Evolutionary conservation across 495 filamentous ascomycete species (phyloP), one percentile per base, ranked within the genome.

Genomic region (Chaetomidium leptoderma): DNA sequence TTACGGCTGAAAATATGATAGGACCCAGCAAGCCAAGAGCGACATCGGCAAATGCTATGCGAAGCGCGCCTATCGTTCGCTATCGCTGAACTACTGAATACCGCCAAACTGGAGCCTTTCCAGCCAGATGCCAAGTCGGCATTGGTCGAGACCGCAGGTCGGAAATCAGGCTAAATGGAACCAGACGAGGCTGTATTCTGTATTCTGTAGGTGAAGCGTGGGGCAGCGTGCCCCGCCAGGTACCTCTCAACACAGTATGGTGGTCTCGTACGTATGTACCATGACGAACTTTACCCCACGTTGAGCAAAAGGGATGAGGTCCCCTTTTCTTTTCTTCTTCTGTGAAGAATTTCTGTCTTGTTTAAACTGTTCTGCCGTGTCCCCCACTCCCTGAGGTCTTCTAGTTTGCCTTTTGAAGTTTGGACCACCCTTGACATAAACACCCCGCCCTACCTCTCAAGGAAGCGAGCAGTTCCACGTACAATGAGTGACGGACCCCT

Each of bases 401-500:
- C 24, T 19, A 44, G 10, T 24, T 24, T 24, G 19, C 24, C 19
- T 10, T 44, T 29, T 37, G 2, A 16, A 30, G 10, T 24, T 17
- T 6, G 10, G 35, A 35, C 2, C n/a, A 27, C 8, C 7, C 27
- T 26, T 2, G 29, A 33, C 29, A 13, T 21, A 23, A n/a, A n/a
- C n/a, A n/a, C 7, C 6, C 30, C 29, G 17, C 19, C 30, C 4
- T 51, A 32, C 37, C 47, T 51, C 30, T 6, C 21, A 9, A 19
- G n/a, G 13, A 30, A 29, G 26, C 0, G 19, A 10, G 17, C 29
- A 8, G 10, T 11, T 14, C 10, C 11, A 16, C 46, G 30, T 16
- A 14, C 40, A 4, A 59, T 59, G 57, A 61, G 71, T 40, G 59
- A 74, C 39, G 76, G 73, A 17, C 86, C 89, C 14, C 77, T 95